phyloP scores from a whole-genome alignment of 1,139 yeast species.

The Zygosaccharomyces sapae region DNA sequence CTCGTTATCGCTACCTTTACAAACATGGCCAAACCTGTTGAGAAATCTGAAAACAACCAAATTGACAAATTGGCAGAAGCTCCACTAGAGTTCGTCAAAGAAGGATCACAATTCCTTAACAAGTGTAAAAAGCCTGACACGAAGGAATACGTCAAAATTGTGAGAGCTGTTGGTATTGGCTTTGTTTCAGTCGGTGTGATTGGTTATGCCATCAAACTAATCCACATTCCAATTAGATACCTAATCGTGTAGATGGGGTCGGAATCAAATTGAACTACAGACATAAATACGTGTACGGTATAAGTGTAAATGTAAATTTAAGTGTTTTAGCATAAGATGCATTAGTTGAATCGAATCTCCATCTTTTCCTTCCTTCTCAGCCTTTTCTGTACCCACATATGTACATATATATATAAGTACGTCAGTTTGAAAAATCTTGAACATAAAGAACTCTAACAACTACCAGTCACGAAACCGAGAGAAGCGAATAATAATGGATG shows the following conservation, averaged over 20 bases:
- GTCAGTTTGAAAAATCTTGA: neutral
- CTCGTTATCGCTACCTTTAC: neutral
- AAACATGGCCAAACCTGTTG: constrained; percentile 32
- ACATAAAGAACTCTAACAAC: neutral
- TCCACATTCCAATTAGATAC: constrained; percentile 96
- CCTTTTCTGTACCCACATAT: neutral
- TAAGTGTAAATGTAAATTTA: too few species aligned
- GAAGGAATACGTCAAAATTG: constrained; percentile 81
- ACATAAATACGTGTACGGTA: constrained; percentile 1
- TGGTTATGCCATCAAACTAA: constrained; percentile 89
- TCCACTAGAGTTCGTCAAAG: constrained; percentile 86
- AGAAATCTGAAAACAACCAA: constrained; percentile 23
- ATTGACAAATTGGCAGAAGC: constrained; percentile 81
- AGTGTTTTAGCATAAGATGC: too few species aligned
- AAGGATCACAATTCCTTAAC: constrained; percentile 79
- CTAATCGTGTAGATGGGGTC: constrained; percentile 64
- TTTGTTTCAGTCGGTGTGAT: constrained; percentile 96
- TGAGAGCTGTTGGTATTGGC: constrained; percentile 95
- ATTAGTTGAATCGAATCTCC: neutral
- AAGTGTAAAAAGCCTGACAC: constrained; percentile 91
- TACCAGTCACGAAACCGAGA: neutral
- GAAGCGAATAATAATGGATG: neutral
- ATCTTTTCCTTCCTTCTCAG: neutral
- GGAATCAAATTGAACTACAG: neutral
- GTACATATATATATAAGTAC: neutral